Evolutionary conservation across 2,329 filamentous ascomycete genomes (phyloP), one percentile per base, ranked within the genome.

Genomic region (Fusarium staphyleae): DNA sequence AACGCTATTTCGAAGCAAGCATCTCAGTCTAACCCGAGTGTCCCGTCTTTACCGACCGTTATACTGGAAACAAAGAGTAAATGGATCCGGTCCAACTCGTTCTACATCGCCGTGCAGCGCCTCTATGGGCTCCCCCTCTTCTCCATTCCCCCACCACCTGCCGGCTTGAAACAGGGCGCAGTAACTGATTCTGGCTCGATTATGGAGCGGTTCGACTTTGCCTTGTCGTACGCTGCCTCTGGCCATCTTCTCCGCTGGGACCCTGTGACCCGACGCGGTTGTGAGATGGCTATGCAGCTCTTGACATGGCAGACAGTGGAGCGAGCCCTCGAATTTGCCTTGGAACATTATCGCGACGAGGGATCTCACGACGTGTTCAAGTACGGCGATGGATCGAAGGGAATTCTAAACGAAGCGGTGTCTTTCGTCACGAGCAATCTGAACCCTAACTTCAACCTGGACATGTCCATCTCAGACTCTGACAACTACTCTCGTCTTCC

Each of bases 241-340:
- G 87, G 86, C 1, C 76, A 82, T 42, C 74, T 84, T 32, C 74
- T 90, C 13, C 75, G 77, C 33, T 80, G 87, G 66, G 76, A 74
- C 3, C 77, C 79, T 18, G 78, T 89, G 19, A 75, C 81, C 10
- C 71, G 77, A 37, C 81, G 84, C 29, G 87, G 86, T 29, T 73
- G 87, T 19, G 81, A 85, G 40, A 78, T 88, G 55, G 85, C 85
- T 2, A 75, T 79, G 29, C 77, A 79, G 45, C 76, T 85, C 4
- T 66, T 90, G 34, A 78, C 77, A 54, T 89, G 86, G 86, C 77
- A 84, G 45, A 89, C 83, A 0, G 61, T 89, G 12, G 84, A 88
- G 61, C 77, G 75, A 14, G 83, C 79, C 2, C 70, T 91, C 11
- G 79, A 79, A n/a, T 88, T 87, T 67, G 79, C 79, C 1, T 70